Percentiles rank a stretch among this genome's conserved stretches.
Conservation (phyloP, 2,329 filamentous ascomycete species). For the Fonsecaea monophora region DNA sequence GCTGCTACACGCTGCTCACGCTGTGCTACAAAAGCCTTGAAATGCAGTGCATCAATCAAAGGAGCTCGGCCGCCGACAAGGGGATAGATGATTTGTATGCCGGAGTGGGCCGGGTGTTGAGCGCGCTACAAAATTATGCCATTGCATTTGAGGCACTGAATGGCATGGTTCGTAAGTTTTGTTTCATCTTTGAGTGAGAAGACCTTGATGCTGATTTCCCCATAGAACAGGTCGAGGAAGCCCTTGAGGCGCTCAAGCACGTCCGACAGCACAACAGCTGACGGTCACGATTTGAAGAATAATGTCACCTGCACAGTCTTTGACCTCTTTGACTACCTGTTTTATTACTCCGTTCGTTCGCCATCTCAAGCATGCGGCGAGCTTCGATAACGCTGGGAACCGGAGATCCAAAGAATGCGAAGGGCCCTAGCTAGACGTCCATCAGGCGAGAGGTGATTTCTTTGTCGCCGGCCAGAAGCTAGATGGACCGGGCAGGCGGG, state of each 20-base stretch:
- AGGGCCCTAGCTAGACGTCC: too few relatives aligned
- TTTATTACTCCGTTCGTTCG: too few relatives aligned
- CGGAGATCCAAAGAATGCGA: too few relatives aligned
- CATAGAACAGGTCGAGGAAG: constrained; percentile 19
- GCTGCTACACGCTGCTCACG: constrained; percentile 24
- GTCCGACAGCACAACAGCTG: constrained; percentile 3
- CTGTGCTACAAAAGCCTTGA: constrained; percentile 23
- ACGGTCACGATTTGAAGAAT: not conserved
- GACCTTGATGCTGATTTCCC: not conserved
- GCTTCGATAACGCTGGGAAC: too few relatives aligned
- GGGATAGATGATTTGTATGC: constrained; percentile 23
- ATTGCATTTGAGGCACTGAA: constrained; percentile 26
- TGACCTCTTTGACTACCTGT: too few relatives aligned
- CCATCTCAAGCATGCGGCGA: too few relatives aligned
- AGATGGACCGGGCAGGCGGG: too few relatives aligned
- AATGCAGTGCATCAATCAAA: constrained; percentile 11
- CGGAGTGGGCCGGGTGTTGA: constrained; percentile 17
- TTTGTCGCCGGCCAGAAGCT: too few relatives aligned
- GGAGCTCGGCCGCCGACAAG: constrained; percentile 10
- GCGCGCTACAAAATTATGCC: constrained; percentile 20
- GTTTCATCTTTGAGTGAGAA: not conserved
- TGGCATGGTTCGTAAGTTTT: constrained; percentile 20
- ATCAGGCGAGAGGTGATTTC: too few relatives aligned
- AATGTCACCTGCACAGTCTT: too few relatives aligned
- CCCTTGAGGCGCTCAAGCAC: constrained; percentile 17